Evolutionary conservation across 1,284 basidiomycete species (phyloP).

Genomic region (Rhodofomes roseus): DNA sequence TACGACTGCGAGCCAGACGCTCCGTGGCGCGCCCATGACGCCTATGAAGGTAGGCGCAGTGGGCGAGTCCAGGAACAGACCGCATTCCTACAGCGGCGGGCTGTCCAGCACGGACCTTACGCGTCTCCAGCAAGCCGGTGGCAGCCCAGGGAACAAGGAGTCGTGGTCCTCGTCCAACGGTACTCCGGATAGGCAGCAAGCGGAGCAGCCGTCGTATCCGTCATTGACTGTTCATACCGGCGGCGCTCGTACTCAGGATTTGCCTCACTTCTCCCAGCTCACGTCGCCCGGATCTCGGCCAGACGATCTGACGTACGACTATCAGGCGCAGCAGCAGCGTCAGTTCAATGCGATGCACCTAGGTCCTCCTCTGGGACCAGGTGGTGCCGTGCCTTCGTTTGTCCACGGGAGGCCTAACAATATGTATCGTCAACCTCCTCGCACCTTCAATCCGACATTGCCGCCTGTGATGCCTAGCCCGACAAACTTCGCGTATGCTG

Average conservation of each 20-base stretch:
- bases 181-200: conserved; percentile 31
- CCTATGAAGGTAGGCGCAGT: conserved; percentile 48
- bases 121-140: conserved; percentile 66
- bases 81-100: conserved; percentile 76
- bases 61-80: conserved; percentile 65
- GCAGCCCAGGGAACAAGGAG: conserved; percentile 34
- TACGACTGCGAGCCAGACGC: conserved; percentile 53
- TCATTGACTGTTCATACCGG: conserved; percentile 44
- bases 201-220: conserved; percentile 67
- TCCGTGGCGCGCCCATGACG: conserved; percentile 46
- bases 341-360: conserved; percentile 39
- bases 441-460: conserved; percentile 49
- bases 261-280: conserved; percentile 26
- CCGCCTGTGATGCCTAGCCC: conserved; percentile 46
- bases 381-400: conserved; percentile 30
- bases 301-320: conserved; percentile 57
- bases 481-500: conserved; percentile 51
- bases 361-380: conserved; percentile 12
- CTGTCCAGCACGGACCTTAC: conserved; percentile 67
- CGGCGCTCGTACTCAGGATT: conserved; percentile 38
- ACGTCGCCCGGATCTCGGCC: conserved; percentile 16
- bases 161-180: conserved; percentile 27
- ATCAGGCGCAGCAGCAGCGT: conserved; percentile 52
- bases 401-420: conserved; percentile 47
- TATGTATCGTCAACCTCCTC: conserved; percentile 53